Evolutionary conservation across 1,139 yeast species (phyloP).

Genomic region (Yamadazyma membranifaciens): DNA sequence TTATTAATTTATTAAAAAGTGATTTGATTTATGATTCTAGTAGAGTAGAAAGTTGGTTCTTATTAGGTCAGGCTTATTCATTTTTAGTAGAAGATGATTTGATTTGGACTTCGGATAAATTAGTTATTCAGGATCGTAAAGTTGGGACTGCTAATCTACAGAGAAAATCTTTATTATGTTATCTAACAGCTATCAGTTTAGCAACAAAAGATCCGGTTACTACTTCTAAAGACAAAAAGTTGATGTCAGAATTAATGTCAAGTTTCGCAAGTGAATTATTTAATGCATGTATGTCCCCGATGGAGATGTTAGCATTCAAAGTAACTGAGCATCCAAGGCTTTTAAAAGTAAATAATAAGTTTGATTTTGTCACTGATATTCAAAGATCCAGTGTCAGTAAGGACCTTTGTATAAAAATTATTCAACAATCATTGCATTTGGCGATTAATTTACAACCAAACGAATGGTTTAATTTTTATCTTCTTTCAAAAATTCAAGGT

Average conservation of each 20-base stretch:
- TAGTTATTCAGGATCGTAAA: constrained; percentile 65
- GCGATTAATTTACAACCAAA: constrained; percentile 42
- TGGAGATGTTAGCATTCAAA: constrained; percentile 57
- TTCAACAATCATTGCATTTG: constrained; percentile 40
- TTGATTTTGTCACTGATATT: constrained; percentile 23
- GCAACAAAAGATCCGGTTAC: constrained; percentile 25
- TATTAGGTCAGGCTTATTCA: constrained; percentile 79
- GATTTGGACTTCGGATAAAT: constrained; percentile 86
- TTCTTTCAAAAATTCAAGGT: constrained; percentile 58
- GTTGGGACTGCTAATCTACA: constrained; percentile 62
- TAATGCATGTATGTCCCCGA: constrained; percentile 62
- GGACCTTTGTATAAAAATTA: constrained; percentile 29
- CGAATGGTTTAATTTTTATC: constrained; percentile 66
- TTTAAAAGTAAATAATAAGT: constrained; percentile 24
- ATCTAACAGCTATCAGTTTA: constrained; percentile 69
- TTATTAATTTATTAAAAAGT: constrained; percentile 59
- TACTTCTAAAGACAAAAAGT: constrained; percentile 20
- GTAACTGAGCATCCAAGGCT: constrained; percentile 37
- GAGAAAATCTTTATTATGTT: constrained; percentile 69
- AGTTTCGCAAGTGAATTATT: constrained; percentile 61
- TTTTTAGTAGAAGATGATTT: constrained; percentile 83
- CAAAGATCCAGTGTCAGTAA: constrained; percentile 24
- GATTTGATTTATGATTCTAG: constrained; percentile 68
- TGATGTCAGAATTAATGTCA: constrained; percentile 52
- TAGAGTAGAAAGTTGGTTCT: constrained; percentile 83